phyloP scores from a whole-genome alignment of 148 eudicot genomes.

The Camellia granthamiana region DNA sequence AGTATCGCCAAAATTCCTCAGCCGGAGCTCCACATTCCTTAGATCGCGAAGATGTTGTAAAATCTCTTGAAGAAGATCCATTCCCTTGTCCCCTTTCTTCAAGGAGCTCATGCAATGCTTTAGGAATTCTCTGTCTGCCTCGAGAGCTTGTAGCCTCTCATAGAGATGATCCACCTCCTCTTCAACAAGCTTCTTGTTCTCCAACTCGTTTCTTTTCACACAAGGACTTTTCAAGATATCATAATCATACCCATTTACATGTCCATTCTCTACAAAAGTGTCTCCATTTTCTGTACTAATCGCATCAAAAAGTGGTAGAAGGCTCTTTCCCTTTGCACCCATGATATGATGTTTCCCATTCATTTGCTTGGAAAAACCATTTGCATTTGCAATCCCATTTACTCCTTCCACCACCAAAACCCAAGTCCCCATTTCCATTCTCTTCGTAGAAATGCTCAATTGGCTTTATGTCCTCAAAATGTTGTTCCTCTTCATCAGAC shows the following conservation, averaged over 20 bases:
- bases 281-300: conserved; percentile 40
- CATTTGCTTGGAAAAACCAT: conserved; percentile 40
- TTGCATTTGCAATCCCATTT: conserved; percentile 28
- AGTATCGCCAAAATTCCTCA: conserved; percentile 21
- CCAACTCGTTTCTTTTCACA: conserved; percentile 40
- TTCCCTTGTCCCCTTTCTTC: conserved; percentile 92
- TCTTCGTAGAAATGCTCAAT: conserved; percentile 12
- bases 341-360: conserved; percentile 47
- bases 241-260: conserved; percentile 23
- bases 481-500: conserved; percentile 56
- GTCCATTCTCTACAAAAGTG: conserved; percentile 17
- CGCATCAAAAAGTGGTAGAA: conserved; percentile 80
- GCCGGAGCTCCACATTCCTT: conserved; percentile 59
- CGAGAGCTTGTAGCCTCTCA: conserved; percentile 77
- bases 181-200: conserved; percentile 60
- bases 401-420: conserved; percentile 11
- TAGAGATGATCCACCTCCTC: conserved; percentile 82
- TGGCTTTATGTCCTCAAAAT: conserved; percentile 34
- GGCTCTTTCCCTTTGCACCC: conserved; percentile 65
- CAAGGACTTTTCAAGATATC: neutral
- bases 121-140: conserved; percentile 78
- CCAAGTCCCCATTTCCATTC: conserved; percentile 33
- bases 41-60: conserved; percentile 79
- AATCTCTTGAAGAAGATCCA: conserved; percentile 86
- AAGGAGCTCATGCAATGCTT: conserved; percentile 89